Evolutionary conservation across 768 basidiomycete genomes (phyloP).

Genomic region (Suillus discolor): DNA sequence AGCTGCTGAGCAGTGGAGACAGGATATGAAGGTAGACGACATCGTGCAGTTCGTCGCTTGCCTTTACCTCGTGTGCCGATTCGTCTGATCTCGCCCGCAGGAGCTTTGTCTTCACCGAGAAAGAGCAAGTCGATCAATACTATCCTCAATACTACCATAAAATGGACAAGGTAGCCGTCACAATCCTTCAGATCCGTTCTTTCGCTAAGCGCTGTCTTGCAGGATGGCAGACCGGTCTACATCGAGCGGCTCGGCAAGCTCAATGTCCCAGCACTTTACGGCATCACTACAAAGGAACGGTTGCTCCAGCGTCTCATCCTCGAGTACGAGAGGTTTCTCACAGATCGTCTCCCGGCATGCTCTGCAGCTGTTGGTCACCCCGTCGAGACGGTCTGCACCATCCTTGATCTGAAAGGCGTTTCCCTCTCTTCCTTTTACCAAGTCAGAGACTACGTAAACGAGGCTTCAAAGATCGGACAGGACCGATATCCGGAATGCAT

Average conservation of each 20-base stretch:
- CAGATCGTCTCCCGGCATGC: conserved; percentile 80
- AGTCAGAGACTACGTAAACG: conserved; percentile 89
- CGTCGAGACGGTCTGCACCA: conserved; percentile 97
- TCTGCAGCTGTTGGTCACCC: conserved; percentile 74
- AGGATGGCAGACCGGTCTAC: conserved; percentile 97
- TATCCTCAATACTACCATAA: conserved; percentile 98
- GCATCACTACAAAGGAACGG: conserved; percentile 81
- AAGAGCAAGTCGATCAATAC: conserved; percentile 81
- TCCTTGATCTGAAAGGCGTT: conserved; percentile 84
- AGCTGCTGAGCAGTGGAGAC: conserved; percentile 86
- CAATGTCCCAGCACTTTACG: conserved; percentile 83
- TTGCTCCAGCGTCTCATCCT: conserved; percentile 85
- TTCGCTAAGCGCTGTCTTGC: conserved; percentile 8
- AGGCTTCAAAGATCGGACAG: conserved; percentile 80
- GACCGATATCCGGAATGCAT: conserved; percentile 91
- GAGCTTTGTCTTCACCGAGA: conserved; percentile 87
- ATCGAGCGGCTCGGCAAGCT: conserved; percentile 91
- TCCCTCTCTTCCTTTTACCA: conserved; percentile 79
- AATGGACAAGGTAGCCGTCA: conserved; percentile 73
- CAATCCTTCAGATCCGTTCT: not conserved
- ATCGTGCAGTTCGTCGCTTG: conserved; percentile 55
- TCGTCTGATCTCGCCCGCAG: conserved; percentile 38
- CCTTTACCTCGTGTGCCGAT: not conserved
- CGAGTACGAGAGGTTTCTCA: conserved; percentile 91
- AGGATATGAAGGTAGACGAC: conserved; percentile 80